These are phyloP conservation scores for Corymbia citriodora DNA, from an alignment of 441 rosid species.

Conservation along the genomic window DNA sequence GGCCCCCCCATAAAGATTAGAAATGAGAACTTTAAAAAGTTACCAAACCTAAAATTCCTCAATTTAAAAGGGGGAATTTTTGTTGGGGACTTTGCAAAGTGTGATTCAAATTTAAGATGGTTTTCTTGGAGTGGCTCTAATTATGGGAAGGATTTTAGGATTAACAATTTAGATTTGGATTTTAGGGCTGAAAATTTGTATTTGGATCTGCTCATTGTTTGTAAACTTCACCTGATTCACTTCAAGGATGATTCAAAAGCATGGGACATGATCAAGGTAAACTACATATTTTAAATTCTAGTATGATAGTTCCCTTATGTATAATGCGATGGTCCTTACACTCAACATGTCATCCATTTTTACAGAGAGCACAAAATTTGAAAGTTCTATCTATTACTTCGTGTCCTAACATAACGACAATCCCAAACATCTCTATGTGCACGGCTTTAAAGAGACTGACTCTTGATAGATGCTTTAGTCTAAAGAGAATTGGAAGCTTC, in stretches of 20 bases:
- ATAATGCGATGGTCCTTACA: background rate
- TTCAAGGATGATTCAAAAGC: background rate
- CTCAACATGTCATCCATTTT: background rate
- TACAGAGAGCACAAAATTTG: background rate
- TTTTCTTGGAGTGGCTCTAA: accelerated
- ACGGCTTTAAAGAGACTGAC: background rate
- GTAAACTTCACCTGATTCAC: accelerated
- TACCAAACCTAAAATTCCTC: background rate
- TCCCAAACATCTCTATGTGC: background rate
- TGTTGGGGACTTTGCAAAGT: background rate
- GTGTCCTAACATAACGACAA: accelerated
- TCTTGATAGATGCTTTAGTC: accelerated
- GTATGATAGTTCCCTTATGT: accelerated
- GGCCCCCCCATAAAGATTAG: accelerated
- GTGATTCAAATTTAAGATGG: background rate
- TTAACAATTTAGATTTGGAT: too few species aligned
- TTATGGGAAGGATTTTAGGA: too few species aligned
- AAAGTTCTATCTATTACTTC: accelerated
- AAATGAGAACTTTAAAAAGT: background rate
- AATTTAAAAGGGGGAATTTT: accelerated
- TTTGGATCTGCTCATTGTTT: background rate
- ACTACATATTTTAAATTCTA: background rate
- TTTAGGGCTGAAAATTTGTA: background rate
- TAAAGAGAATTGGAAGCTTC: background rate
- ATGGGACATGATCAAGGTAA: background rate